phyloP scores from a whole-genome alignment of 495 filamentous ascomycete genomes.

The Massariosphaeria phaeospora region DNA sequence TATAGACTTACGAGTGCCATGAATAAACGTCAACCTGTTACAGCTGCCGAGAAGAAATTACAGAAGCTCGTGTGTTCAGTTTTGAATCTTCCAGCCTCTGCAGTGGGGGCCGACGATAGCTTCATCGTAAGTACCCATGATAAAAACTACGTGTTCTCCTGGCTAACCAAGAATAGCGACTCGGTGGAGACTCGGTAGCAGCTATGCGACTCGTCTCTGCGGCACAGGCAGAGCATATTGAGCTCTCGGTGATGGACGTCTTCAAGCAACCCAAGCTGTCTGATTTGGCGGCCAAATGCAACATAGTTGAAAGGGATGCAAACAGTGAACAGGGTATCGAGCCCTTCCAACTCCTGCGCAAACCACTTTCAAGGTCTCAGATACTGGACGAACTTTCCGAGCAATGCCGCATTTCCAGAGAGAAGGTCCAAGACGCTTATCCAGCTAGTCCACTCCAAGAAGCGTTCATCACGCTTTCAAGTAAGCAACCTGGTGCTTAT shows the following conservation, averaged over 20 bases:
- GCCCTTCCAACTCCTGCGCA: slow-evolving; percentile 47
- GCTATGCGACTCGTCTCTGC: slow-evolving; percentile 26
- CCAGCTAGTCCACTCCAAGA: slow-evolving; percentile 55
- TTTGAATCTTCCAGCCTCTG: slow-evolving; percentile 7
- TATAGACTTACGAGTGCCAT: slow-evolving; percentile 7
- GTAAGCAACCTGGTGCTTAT: slow-evolving; percentile 42
- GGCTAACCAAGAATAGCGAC: slow-evolving; percentile 2
- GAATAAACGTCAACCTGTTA: slow-evolving; percentile 16
- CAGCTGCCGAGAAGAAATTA: slow-evolving; percentile 21
- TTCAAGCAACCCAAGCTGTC: slow-evolving; percentile 46
- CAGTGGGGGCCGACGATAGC: slow-evolving; percentile 19
- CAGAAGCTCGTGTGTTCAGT: slow-evolving; percentile 18
- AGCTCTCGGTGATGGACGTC: slow-evolving; percentile 48
- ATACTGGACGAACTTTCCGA: slow-evolving; percentile 46
- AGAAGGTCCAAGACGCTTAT: slow-evolving; percentile 52
- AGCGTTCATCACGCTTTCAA: slow-evolving; percentile 47
- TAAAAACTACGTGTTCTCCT: background rate
- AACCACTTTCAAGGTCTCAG: slow-evolving; percentile 28
- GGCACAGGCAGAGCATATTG: slow-evolving; percentile 39
- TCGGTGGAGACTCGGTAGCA: slow-evolving; percentile 27
- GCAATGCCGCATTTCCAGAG: slow-evolving; percentile 43
- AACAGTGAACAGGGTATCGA: slow-evolving; percentile 27
- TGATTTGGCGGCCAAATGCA: slow-evolving; percentile 44
- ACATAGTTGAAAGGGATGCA: slow-evolving; percentile 3
- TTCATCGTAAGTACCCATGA: slow-evolving; percentile 25